Conservation (phyloP, 78 protist genomes). For the Dictyostelium purpureum region DNA sequence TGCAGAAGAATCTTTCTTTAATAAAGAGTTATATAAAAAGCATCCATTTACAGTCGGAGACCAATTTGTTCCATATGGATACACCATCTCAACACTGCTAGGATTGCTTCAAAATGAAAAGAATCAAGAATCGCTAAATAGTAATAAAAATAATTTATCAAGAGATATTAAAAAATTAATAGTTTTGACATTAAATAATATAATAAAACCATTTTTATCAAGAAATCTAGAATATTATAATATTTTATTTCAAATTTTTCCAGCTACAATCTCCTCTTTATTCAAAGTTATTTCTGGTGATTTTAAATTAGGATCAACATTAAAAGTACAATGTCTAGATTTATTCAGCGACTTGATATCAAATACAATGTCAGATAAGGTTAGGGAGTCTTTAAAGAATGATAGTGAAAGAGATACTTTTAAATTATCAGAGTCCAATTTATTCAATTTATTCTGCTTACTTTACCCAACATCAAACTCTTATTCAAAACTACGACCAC, state of each 20-base stretch:
- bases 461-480: constrained; percentile 42
- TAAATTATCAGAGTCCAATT: neutral
- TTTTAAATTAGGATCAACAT: constrained; percentile 27
- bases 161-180: constrained; percentile 4
- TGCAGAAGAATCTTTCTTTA: neutral
- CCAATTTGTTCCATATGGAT: constrained; percentile 20
- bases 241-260: neutral
- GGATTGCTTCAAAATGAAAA: neutral
- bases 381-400: neutral
- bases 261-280: neutral
- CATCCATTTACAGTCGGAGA: constrained; percentile 19
- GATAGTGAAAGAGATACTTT: neutral
- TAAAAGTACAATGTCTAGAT: constrained; percentile 19
- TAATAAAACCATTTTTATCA: neutral
- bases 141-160: neutral
- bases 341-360: constrained; percentile 25
- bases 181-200: neutral
- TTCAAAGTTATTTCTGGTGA: constrained; percentile 23
- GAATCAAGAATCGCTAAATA: neutral
- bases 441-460: constrained; percentile 5
- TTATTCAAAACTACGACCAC: constrained; percentile 1
- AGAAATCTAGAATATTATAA: neutral
- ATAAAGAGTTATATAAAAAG: neutral
- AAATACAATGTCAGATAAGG: neutral
- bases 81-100: constrained; percentile 1